Conservation (phyloP, 768 basidiomycete genomes). For the Dentipellis fragilis region DNA sequence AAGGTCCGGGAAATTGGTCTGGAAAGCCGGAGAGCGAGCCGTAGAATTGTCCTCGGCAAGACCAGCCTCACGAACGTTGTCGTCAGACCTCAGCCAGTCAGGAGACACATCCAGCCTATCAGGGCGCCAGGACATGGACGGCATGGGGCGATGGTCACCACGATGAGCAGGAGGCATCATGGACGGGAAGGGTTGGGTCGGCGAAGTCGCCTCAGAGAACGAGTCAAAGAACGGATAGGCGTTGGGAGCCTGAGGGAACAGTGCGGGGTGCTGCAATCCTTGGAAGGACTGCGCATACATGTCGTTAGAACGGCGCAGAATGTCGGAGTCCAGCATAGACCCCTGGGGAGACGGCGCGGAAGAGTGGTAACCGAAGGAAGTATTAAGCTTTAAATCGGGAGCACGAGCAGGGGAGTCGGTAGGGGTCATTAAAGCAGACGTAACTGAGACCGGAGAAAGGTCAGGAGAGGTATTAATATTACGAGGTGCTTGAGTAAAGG, state of each 20-base stretch:
- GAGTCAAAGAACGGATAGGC: slow-evolving; percentile 42
- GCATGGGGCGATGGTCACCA: slow-evolving; percentile 22
- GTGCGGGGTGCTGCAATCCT: slow-evolving; percentile 2
- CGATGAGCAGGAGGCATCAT: slow-evolving; percentile 24
- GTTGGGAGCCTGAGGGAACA: slow-evolving; percentile 8
- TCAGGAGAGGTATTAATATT: slow-evolving; percentile 47
- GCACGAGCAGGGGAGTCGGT: slow-evolving; percentile 62
- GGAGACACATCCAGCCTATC: slow-evolving; percentile 19
- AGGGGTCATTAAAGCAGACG: slow-evolving; percentile 64
- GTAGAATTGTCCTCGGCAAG: slow-evolving; percentile 16
- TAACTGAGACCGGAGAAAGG: slow-evolving; percentile 62
- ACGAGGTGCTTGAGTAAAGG: slow-evolving; percentile 29
- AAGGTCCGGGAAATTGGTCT: slow-evolving; percentile 10
- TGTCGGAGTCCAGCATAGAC: slow-evolving; percentile 36
- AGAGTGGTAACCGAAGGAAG: slow-evolving; percentile 37
- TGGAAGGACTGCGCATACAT: slow-evolving; percentile 5
- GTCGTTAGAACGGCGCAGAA: slow-evolving; percentile 23
- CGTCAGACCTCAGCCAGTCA: slow-evolving; percentile 37
- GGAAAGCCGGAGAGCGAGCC: slow-evolving; percentile 3
- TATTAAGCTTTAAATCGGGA: slow-evolving; percentile 46
- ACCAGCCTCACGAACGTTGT: slow-evolving; percentile 18
- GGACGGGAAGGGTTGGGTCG: slow-evolving; percentile 26
- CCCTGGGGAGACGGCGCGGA: slow-evolving; percentile 22
- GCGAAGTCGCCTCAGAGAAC: slow-evolving; percentile 34
- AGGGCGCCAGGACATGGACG: slow-evolving; percentile 9